Evolutionary conservation across 345 rosid species (phyloP).

Genomic region (Moricandia arvensis): DNA sequence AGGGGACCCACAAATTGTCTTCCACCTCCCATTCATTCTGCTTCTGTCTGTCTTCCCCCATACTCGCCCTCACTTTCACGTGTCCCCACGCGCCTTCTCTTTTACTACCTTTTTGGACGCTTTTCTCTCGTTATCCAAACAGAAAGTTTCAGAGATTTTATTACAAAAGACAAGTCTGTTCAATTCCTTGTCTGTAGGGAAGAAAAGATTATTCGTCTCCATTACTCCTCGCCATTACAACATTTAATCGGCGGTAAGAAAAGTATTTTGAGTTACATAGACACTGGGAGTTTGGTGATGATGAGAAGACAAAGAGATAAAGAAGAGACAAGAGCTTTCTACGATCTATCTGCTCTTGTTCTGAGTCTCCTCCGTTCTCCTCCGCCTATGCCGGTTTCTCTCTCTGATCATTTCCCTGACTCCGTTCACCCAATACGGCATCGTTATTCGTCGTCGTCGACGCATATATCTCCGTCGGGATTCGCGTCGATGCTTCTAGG

Average conservation of each 20-base stretch:
- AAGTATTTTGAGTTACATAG: neutral
- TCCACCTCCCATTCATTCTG: too few relatives aligned
- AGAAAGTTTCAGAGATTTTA: too few relatives aligned
- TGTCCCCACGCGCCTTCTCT: too few relatives aligned
- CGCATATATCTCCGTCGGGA: conserved; percentile 76
- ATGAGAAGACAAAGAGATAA: conserved; percentile 60
- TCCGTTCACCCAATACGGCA: neutral
- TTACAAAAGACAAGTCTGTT: too few relatives aligned
- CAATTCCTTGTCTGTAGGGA: neutral
- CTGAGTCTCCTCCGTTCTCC: conserved; percentile 69
- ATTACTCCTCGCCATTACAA: neutral
- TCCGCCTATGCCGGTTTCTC: conserved; percentile 55
- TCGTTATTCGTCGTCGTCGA: conserved; percentile 14
- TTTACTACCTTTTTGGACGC: too few relatives aligned
- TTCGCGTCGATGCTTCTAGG: conserved; percentile 84
- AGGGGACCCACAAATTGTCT: too few relatives aligned
- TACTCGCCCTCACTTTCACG: too few relatives aligned
- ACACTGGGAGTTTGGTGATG: conserved; percentile 9
- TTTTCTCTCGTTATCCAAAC: too few relatives aligned
- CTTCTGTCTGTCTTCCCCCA: too few relatives aligned
- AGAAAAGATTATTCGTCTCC: neutral
- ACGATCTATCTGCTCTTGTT: conserved; percentile 67
- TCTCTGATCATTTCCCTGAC: conserved; percentile 41
- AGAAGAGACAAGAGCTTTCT: conserved; percentile 48
- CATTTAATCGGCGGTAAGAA: neutral